A percentile compares a stretch with the other conserved stretches of the same genome.
Conservation (phyloP, 345 rosid species). For the Salix arbutifolia region DNA sequence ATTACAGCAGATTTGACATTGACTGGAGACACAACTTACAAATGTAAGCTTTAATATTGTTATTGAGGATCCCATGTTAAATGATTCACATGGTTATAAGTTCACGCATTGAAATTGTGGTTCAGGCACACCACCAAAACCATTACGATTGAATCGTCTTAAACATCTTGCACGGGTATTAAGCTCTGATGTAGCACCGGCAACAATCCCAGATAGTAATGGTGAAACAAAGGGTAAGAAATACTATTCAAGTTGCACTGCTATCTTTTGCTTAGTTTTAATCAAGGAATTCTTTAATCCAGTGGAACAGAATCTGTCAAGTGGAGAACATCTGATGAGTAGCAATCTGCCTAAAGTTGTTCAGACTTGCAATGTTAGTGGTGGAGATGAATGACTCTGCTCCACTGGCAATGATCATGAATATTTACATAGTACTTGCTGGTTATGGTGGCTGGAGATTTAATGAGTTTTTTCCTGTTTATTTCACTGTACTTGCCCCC, state of each 20-base stretch:
- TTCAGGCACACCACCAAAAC: slow-evolving; percentile 53
- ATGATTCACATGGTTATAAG: neutral
- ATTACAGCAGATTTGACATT: slow-evolving; percentile 26
- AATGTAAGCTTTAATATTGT: slow-evolving; percentile 41
- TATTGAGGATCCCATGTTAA: neutral
- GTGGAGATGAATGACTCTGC: neutral
- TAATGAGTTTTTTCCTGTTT: neutral
- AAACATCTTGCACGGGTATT: slow-evolving; percentile 63
- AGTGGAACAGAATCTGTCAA: slow-evolving; percentile 11
- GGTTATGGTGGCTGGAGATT: neutral
- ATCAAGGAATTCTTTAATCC: neutral
- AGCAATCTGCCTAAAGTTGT: neutral
- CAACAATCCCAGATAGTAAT: slow-evolving; percentile 19
- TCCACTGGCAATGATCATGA: neutral
- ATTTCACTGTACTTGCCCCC: neutral
- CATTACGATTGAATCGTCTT: slow-evolving; percentile 62
- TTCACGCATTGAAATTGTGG: slow-evolving; percentile 2
- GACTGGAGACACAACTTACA: slow-evolving; percentile 30
- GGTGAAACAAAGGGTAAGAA: slow-evolving; percentile 43
- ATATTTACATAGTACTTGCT: slow-evolving; percentile 1
- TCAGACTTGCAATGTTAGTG: neutral
- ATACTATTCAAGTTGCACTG: neutral
- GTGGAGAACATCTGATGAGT: neutral
- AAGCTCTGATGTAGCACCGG: slow-evolving; percentile 29
- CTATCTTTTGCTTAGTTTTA: neutral